Conservation (phyloP, 2,329 filamentous ascomycete species). For the Aspergillus persii region DNA sequence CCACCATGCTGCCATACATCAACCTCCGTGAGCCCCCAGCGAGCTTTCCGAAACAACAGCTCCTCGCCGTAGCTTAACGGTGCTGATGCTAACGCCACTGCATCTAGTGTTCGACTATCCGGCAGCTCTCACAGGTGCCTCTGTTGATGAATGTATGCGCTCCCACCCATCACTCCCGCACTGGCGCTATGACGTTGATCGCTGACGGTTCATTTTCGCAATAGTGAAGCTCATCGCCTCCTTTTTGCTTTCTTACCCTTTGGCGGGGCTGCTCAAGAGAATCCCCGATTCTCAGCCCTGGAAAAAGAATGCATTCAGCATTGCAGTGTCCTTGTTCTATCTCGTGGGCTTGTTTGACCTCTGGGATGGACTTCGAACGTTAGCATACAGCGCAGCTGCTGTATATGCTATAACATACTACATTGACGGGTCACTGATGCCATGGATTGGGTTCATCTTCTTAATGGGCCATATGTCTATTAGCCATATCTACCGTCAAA, state of each 20-base stretch:
- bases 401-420: constrained; percentile 82
- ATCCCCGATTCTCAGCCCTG: constrained; percentile 81
- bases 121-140: constrained; percentile 58
- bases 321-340: constrained; percentile 81
- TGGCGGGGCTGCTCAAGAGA: constrained; percentile 84
- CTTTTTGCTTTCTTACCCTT: constrained; percentile 87
- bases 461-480: constrained; percentile 94
- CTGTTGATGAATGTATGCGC: constrained; percentile 60
- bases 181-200: not conserved
- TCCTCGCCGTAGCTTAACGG: not conserved
- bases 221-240: constrained; percentile 89
- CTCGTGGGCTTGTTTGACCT: constrained; percentile 90
- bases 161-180: constrained; percentile 2
- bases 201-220: not conserved
- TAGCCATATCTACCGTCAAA: constrained; percentile 81
- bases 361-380: constrained; percentile 77
- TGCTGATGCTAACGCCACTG: constrained; percentile 16
- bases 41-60: not conserved
- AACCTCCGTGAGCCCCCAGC: constrained; percentile 50
- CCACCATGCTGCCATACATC: constrained; percentile 62
- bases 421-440: constrained; percentile 88
- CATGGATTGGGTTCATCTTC: constrained; percentile 92
- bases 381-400: constrained; percentile 74
- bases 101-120: constrained; percentile 60
- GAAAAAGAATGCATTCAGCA: constrained; percentile 84